Conservation (phyloP, 768 basidiomycete species). For the Boletus pseudopeckii region DNA sequence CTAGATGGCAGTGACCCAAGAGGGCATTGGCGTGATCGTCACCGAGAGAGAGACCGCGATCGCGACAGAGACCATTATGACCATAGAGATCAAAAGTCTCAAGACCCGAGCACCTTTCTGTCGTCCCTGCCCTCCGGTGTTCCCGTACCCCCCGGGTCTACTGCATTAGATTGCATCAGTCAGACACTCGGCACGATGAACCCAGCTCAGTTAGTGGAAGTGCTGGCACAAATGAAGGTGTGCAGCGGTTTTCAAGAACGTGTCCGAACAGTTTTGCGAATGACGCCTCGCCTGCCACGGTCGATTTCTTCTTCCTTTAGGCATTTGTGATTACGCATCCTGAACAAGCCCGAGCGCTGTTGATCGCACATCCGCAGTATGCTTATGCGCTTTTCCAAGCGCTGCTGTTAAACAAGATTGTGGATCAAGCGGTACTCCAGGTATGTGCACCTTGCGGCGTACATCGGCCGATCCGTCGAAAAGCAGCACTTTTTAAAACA, state of each 20-base stretch:
- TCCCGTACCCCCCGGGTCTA: constrained; percentile 65
- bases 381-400: constrained; percentile 97
- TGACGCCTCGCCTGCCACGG: constrained; percentile 6
- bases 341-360: constrained; percentile 78
- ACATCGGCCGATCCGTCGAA: not conserved
- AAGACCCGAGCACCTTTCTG: constrained; percentile 56
- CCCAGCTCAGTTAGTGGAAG: constrained; percentile 84
- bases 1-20: constrained; percentile 55
- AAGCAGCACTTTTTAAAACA: not conserved
- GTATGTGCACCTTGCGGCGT: constrained; percentile 33
- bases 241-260: constrained; percentile 27
- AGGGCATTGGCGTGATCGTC: constrained; percentile 43
- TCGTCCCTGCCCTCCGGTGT: constrained; percentile 71
- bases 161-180: constrained; percentile 78
- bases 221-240: constrained; percentile 98
- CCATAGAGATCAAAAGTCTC: constrained; percentile 32
- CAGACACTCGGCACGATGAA: constrained; percentile 81
- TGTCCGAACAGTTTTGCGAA: constrained; percentile 21
- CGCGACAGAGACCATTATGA: constrained; percentile 39
- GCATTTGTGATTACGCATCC: constrained; percentile 90
- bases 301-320: constrained; percentile 46
- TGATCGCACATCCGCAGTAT: constrained; percentile 85
- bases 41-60: constrained; percentile 49
- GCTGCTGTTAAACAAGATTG: constrained; percentile 87
- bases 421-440: constrained; percentile 84